Evolutionary conservation across 202 grass and related monocot species (phyloP), one percentile per base, ranked within the genome.

Genomic region (Cymbopogon flexuosus): DNA sequence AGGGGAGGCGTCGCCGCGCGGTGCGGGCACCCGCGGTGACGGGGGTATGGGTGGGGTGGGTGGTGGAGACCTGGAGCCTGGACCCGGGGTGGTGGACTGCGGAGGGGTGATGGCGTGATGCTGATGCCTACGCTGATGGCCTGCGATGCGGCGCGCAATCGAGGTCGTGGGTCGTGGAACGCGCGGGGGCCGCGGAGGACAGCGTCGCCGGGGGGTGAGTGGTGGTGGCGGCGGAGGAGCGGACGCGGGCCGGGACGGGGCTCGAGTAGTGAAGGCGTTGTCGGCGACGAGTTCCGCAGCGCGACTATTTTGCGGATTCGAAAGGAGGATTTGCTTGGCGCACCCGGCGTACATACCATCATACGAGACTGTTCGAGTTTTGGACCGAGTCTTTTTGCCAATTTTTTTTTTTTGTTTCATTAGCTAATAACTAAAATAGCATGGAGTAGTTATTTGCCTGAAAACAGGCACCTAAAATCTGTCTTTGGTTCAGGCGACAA

Each of bases 1-100:
- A 82, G 87, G 65, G 58, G 37, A 23, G 56, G 4, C 68, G 47
- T 79, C 81, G 73, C 47, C 72, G 27, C 11, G 73, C 67, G 75
- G 78, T 89, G 78, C 46, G 39, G 37, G 29, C 72, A 89, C 82
- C 45, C 21, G 65, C 78, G 82, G 87, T 89, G 87, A n/a, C n/a
- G n/a, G n/a, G n/a, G n/a, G n/a, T 10, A 11, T 13, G 35, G 35
- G n/a, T 23, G 21, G 42, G 12, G 21, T 6, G 14, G 46, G 10
- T 2, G 5, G 37, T 19, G 16, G 15, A 30, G 8, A 24, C 0
- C 12, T 1, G 15, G 63, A 43, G n/a, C 54, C 52, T 63, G 13
- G 33, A 2, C 3, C 37, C 39, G 2, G 39, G 39, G 2, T 0
- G 3, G 34, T 3, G 34, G 31, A 33, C 31, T 33, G 31, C 23